These are phyloP conservation scores for Dionaea muscipula DNA, from an alignment of 179 eudicot genomes.

Conservation along the genomic window DNA sequence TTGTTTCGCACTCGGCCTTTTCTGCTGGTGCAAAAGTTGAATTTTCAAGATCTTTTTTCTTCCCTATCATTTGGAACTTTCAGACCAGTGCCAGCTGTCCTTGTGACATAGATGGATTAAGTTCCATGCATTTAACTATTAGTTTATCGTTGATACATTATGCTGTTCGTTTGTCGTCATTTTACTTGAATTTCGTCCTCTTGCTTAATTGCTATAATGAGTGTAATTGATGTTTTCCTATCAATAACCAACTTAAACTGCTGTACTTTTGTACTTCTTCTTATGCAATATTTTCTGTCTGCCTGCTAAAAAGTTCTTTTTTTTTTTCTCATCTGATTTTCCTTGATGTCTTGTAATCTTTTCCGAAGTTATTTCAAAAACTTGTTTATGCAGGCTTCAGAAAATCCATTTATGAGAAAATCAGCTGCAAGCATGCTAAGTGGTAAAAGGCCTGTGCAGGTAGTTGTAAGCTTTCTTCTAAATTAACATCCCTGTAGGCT, in stretches of 20 bases:
- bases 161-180: neutral
- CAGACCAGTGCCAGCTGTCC: no score
- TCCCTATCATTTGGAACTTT: no score
- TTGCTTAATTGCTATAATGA: no score
- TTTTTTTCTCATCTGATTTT: neutral
- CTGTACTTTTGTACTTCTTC: neutral
- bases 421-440: conserved; percentile 98
- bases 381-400: conserved; percentile 40
- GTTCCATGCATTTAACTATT: neutral
- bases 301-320: no score
- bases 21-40: no score
- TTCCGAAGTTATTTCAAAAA: neutral
- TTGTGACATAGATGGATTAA: neutral
- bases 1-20: no score
- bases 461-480: conserved; percentile 51
- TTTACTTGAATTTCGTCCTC: neutral
- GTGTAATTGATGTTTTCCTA: no score
- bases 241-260: no score
- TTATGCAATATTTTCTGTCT: neutral
- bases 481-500: conserved; percentile 1
- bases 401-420: conserved; percentile 43
- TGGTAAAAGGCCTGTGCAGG: conserved; percentile 73
- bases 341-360: neutral
- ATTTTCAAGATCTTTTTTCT: no score
- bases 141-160: neutral